Evolutionary conservation across 164 flowering plant species (phyloP).

Genomic region (Aristolochia californica): DNA sequence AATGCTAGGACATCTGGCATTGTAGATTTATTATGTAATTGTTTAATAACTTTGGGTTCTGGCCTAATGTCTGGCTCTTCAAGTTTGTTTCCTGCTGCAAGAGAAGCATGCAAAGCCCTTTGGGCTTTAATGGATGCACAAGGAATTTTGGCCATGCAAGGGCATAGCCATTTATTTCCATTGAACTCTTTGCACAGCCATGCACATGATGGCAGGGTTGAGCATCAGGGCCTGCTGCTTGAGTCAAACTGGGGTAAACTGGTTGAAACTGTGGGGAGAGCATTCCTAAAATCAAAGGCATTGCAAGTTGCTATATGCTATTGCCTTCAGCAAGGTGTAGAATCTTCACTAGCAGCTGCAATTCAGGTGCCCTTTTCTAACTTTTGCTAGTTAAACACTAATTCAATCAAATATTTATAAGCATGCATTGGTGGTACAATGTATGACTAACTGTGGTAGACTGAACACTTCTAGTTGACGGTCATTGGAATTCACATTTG

Average conservation of each 20-base stretch:
- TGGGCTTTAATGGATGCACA: constrained; percentile 69
- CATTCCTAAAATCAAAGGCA: constrained; percentile 58
- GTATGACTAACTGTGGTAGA: too few relatives aligned
- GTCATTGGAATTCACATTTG: too few relatives aligned
- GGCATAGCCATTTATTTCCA: constrained; percentile 45
- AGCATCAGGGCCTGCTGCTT: constrained; percentile 24
- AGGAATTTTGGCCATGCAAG: constrained; percentile 39
- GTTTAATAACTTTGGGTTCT: constrained; percentile 61
- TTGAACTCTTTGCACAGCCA: constrained; percentile 33
- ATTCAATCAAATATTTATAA: too few relatives aligned
- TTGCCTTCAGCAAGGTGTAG: constrained; percentile 68
- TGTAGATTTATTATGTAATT: constrained; percentile 44
- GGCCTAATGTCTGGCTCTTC: constrained; percentile 71
- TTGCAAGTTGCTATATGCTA: constrained; percentile 67
- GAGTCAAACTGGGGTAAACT: constrained; percentile 43
- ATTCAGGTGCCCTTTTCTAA: constrained; percentile 47
- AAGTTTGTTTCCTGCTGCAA: constrained; percentile 62
- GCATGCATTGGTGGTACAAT: too few relatives aligned
- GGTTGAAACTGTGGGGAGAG: constrained; percentile 43
- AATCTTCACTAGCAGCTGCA: constrained; percentile 42
- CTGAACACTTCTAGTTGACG: too few relatives aligned
- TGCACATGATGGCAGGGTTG: constrained; percentile 40
- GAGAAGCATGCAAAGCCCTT: constrained; percentile 77
- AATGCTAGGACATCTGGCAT: constrained; percentile 59
- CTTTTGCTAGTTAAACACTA: too few relatives aligned